Evolutionary conservation across 495 filamentous ascomycete species (phyloP).

Genomic region (Xylaria scruposa): DNA sequence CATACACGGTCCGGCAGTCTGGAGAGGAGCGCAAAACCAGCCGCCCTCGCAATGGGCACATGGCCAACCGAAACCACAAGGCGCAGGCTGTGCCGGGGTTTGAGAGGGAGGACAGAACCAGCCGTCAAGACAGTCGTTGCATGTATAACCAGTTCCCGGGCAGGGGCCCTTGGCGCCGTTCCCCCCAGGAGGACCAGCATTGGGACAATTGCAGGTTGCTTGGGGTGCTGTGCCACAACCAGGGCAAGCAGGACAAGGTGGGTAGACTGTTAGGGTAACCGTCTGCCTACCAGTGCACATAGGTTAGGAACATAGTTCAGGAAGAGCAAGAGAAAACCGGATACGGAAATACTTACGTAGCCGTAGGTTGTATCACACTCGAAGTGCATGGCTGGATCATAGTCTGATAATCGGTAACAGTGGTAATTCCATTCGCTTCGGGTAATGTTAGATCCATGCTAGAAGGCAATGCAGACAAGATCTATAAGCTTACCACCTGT

Average conservation of each 20-base stretch:
- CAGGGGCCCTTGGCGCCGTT: conserved; percentile 43
- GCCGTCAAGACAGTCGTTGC: conserved; percentile 48
- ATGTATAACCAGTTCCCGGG: conserved; percentile 48
- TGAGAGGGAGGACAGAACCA: conserved; percentile 53
- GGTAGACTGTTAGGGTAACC: conserved; percentile 29
- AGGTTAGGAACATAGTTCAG: conserved; percentile 22
- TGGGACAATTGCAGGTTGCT: conserved; percentile 38
- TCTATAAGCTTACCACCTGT: conserved; percentile 27
- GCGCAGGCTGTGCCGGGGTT: conserved; percentile 49
- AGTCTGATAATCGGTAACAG: conserved; percentile 18
- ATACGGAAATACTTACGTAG: conserved; percentile 27
- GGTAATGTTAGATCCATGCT: conserved; percentile 17
- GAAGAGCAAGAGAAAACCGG: not conserved
- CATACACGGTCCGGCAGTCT: conserved; percentile 31
- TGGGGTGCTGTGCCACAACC: conserved; percentile 28
- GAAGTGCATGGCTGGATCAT: conserved; percentile 23
- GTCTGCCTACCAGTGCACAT: conserved; percentile 26
- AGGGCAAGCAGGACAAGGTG: conserved; percentile 35
- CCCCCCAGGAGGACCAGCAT: conserved; percentile 25
- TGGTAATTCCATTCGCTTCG: conserved; percentile 9
- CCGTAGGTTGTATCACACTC: conserved; percentile 17
- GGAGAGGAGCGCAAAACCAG: conserved; percentile 48
- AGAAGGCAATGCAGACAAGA: not conserved
- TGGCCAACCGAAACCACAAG: conserved; percentile 51
- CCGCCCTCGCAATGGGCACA: conserved; percentile 48